phyloP scores from a whole-genome alignment of 2,329 filamentous ascomycete species.

The Fusarium sp. region DNA sequence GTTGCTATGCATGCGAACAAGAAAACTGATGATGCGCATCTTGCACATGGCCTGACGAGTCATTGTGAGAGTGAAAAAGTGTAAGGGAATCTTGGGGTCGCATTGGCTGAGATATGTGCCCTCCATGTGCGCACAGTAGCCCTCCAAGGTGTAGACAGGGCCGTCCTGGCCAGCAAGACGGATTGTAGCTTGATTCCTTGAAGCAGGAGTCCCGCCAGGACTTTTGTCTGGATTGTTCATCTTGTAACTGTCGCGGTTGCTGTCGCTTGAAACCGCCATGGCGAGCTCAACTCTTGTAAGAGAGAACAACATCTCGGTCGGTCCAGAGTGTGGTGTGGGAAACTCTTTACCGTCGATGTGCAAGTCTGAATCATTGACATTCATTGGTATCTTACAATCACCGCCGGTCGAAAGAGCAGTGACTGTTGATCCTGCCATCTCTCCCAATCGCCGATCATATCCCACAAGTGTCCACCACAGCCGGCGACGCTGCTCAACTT shows the following conservation, averaged over 20 bases:
- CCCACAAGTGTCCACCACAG: constrained; percentile 80
- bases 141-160: constrained; percentile 63
- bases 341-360: constrained; percentile 68
- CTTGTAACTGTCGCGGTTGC: constrained; percentile 54
- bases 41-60: constrained; percentile 68
- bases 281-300: constrained; percentile 69
- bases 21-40: constrained; percentile 66
- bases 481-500: constrained; percentile 77
- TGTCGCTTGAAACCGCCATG: constrained; percentile 65
- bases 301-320: constrained; percentile 72
- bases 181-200: constrained; percentile 52
- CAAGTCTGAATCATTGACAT: constrained; percentile 72
- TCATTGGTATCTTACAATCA: constrained; percentile 69
- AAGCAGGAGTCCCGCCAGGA: constrained; percentile 39
- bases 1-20: constrained; percentile 61
- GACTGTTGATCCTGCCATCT: constrained; percentile 71
- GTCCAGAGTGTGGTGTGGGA: constrained; percentile 61
- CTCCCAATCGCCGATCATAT: constrained; percentile 76
- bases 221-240: constrained; percentile 48
- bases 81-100: constrained; percentile 69
- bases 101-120: constrained; percentile 67
- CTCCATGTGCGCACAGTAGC: constrained; percentile 68
- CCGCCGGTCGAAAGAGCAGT: constrained; percentile 66
- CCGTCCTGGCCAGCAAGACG: constrained; percentile 64
- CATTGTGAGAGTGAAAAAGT: constrained; percentile 70